Conservation (phyloP, 139 green algal species). For the Coccomyxa sp. region DNA sequence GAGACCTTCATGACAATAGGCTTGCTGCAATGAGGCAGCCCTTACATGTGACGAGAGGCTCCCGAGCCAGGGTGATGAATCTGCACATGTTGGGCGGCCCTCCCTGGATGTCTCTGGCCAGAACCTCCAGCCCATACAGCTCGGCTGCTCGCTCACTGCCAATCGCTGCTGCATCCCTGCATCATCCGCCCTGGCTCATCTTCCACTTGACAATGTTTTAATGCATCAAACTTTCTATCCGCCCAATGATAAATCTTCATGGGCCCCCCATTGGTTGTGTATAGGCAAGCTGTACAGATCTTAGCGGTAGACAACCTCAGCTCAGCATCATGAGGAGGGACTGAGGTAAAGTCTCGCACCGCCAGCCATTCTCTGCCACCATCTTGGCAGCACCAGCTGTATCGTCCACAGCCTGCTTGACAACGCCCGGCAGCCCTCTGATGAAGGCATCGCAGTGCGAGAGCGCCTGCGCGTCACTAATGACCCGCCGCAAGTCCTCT, state of each 20-base stretch:
- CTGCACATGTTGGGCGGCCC: conserved; percentile 86
- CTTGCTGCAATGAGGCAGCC: no score
- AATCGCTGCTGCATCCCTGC: conserved; percentile 55
- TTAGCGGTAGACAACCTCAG: not conserved
- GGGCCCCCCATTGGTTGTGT: not conserved
- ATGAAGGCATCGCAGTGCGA: conserved; percentile 76
- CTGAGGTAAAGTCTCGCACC: not conserved
- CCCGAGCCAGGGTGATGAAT: conserved; percentile 93
- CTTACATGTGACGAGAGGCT: conserved; percentile 68
- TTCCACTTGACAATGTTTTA: no score
- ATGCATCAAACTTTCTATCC: not conserved
- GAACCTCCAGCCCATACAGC: conserved; percentile 65
- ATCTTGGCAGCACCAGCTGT: conserved; percentile 84
- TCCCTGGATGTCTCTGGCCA: conserved; percentile 84
- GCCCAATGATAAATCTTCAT: not conserved
- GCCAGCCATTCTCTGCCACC: conserved; percentile 44
- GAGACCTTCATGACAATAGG: no score
- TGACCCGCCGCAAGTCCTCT: conserved; percentile 74
- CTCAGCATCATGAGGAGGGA: not conserved
- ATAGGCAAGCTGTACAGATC: not conserved
- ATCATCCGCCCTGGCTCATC: no score
- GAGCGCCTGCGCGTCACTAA: conserved; percentile 75
- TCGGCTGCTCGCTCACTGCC: conserved; percentile 62
- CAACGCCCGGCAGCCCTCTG: conserved; percentile 36
- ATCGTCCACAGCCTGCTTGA: conserved; percentile 84